Evolutionary conservation across 805 yeast species (phyloP).

Genomic region (Candida jianshihensis): DNA sequence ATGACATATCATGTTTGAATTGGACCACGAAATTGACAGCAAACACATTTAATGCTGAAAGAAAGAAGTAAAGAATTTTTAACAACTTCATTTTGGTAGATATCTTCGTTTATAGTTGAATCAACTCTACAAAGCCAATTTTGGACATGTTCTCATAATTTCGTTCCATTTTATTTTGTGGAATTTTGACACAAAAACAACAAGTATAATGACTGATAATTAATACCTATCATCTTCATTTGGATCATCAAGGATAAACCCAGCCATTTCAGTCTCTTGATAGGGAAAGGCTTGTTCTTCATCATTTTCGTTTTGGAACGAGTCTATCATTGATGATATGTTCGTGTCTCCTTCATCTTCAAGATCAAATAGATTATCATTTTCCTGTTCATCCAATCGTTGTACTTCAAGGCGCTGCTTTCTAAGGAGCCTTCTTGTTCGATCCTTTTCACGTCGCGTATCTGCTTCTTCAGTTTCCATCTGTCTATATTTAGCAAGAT

Average conservation of each 20-base stretch:
- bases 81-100: too few species aligned
- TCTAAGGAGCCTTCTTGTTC: conserved; percentile 13
- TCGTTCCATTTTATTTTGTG: too few species aligned
- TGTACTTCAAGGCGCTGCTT: conserved; percentile 16
- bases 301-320: conserved; percentile 2
- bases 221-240: too few species aligned
- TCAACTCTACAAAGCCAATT: too few species aligned
- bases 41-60: conserved; percentile 1
- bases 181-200: too few species aligned
- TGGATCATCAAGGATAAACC: neutral
- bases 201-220: too few species aligned
- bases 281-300: conserved; percentile 2
- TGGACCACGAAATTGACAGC: conserved; percentile 22
- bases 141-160: neutral
- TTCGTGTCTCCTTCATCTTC: neutral
- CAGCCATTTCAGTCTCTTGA: neutral
- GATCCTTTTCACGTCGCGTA: conserved; percentile 19
- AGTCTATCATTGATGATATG: too few species aligned
- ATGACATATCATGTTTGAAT: conserved; percentile 15
- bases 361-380: neutral
- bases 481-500: conserved; percentile 68
- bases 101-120: too few species aligned
- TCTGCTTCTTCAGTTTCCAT: conserved; percentile 21
- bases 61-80: neutral
- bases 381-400: conserved; percentile 7